Evolutionary conservation across 768 basidiomycete species (phyloP), one percentile per base, ranked within the genome.

Genomic region (Coprinopsis cinerea): DNA sequence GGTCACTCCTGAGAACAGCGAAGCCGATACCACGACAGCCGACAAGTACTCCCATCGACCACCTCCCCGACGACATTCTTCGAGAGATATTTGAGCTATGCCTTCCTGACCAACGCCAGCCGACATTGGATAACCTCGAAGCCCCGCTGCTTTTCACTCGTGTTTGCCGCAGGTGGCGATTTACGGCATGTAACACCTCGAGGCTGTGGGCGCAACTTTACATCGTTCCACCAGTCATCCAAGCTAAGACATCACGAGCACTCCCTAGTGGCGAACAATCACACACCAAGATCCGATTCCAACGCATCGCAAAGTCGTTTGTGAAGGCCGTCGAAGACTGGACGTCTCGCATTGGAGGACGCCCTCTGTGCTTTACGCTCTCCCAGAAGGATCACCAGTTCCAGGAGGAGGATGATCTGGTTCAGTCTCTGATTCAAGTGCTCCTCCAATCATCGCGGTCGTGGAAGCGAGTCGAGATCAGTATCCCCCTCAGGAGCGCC

Each of bases 81-180:
- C 55, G 54, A 15, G 55, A 55, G 26, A 57, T 61, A 25, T 61
- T 61, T 46, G 9, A 57, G 1, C 43, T 24, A 6, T 59, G 57
- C 30, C 55, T 59, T 20, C 55, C 58, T 0, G 35, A 18, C 2
- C 22, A 25, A 1, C 54, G 53, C 43, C 55, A 54, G 27, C 36
- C 54, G 1, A 46, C 52, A 3, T 51, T 57, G 39, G 45, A 47
- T 40, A 14, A 26, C 10, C 26, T 40, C 17, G 50, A 54, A 30
- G 47, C 57, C 1, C 58, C 60, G 2, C 27, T 58, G 1, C 47
- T 59, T 14, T 51, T 61, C n/a, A 52, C 48, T 0, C 53, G 40
- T 1, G 35, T 61, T 18, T 59, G 55, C 44, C 47, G 45, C n/a
- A 18, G 20, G 7, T 61, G 60, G 60, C 53, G 60, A 1, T 39